Conservation (phyloP, 352 stramenopile genomes). For the Elongisporangium anandrum region DNA sequence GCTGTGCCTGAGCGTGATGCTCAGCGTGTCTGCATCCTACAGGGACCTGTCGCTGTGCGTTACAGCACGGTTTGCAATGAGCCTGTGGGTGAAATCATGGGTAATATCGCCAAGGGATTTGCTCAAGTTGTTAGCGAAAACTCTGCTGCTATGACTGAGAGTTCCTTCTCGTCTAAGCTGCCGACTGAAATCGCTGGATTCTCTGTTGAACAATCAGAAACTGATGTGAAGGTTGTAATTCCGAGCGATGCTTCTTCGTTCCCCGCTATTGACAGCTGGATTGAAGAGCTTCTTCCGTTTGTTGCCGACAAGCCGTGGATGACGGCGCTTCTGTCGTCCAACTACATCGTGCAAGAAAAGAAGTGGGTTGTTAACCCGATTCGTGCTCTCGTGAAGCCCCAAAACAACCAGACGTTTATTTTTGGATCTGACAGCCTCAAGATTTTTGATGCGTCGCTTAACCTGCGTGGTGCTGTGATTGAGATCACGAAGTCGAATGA, state of each 20-base stretch:
- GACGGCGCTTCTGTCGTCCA: constrained; percentile 40
- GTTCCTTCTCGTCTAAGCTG: constrained; percentile 3
- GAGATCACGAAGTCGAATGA: constrained; percentile 31
- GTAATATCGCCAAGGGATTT: constrained; percentile 56
- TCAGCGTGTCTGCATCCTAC: constrained; percentile 81
- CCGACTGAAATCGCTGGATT: constrained; percentile 17
- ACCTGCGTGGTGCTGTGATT: constrained; percentile 36
- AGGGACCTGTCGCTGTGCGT: constrained; percentile 75
- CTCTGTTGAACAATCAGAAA: constrained; percentile 5
- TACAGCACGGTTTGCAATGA: constrained; percentile 77
- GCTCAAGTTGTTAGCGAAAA: constrained; percentile 31
- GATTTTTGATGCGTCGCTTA: constrained; percentile 35
- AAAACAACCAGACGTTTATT: constrained; percentile 37
- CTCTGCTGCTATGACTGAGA: constrained; percentile 6
- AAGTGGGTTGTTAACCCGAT: constrained; percentile 76
- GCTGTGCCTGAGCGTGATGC: constrained; percentile 69
- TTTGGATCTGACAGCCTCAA: constrained; percentile 23
- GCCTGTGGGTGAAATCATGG: constrained; percentile 74
- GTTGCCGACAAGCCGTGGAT: constrained; percentile 51
- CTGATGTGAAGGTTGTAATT: constrained; percentile 23
- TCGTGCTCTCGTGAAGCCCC: constrained; percentile 40
- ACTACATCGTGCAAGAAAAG: constrained; percentile 40
- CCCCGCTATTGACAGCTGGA: constrained; percentile 34
- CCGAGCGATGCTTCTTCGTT: constrained; percentile 13
- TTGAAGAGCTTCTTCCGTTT: constrained; percentile 26